phyloP scores from a whole-genome alignment of 495 filamentous ascomycete genomes.

The Trichoderma virens region DNA sequence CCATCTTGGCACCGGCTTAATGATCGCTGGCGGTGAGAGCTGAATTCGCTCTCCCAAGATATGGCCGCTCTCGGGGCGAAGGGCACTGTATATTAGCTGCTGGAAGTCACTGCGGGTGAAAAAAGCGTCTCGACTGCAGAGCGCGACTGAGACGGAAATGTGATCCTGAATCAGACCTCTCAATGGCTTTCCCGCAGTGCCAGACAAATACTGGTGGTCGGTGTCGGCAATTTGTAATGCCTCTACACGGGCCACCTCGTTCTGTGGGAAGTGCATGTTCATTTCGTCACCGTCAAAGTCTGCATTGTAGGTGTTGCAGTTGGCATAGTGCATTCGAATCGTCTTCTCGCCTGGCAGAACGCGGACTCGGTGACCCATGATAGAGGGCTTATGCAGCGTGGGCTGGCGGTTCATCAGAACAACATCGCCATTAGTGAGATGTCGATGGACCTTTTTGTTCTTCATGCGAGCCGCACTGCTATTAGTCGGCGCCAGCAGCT shows the following conservation, averaged over 20 bases:
- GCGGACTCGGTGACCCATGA: slow-evolving; percentile 94
- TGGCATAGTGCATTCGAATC: slow-evolving; percentile 99
- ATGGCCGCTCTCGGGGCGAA: slow-evolving; percentile 83
- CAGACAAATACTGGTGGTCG: slow-evolving; percentile 93
- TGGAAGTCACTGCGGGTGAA: slow-evolving; percentile 86
- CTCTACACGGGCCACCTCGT: slow-evolving; percentile 86
- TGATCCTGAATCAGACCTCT: slow-evolving; percentile 98
- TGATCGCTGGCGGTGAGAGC: slow-evolving; percentile 68
- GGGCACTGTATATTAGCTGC: slow-evolving; percentile 79
- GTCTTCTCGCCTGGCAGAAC: slow-evolving; percentile 92
- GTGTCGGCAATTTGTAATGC: slow-evolving; percentile 89
- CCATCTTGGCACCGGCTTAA: slow-evolving; percentile 78
- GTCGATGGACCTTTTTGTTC: slow-evolving; percentile 95
- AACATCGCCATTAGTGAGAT: slow-evolving; percentile 91
- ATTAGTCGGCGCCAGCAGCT: slow-evolving; percentile 81
- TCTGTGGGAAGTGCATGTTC: slow-evolving; percentile 99
- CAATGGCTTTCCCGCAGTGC: slow-evolving; percentile 87
- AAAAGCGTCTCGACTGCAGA: slow-evolving; percentile 89
- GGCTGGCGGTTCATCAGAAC: slow-evolving; percentile 99
- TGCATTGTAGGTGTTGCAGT: slow-evolving; percentile 99
- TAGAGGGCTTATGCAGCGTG: slow-evolving; percentile 99
- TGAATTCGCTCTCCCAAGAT: slow-evolving; percentile 63
- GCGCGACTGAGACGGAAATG: slow-evolving; percentile 83
- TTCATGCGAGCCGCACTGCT: slow-evolving; percentile 64
- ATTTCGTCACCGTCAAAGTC: slow-evolving; percentile 99